Conservation (phyloP, 768 basidiomycete genomes). For the Boletus fagicola region DNA sequence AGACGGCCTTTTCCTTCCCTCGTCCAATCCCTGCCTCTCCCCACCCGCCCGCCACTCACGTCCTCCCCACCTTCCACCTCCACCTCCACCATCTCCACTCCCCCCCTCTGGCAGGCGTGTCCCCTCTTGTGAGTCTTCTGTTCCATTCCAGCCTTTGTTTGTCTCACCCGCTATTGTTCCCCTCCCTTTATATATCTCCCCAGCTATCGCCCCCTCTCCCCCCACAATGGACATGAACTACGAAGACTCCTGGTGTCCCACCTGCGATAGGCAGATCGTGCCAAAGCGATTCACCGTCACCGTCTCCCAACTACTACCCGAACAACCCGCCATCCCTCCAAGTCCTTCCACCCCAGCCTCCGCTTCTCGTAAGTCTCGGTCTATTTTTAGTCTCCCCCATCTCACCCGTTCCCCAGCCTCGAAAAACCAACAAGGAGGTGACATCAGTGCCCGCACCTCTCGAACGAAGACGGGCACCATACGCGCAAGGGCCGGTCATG, state of each 20-base stretch:
- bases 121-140: constrained; percentile 10
- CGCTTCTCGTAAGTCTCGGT: constrained; percentile 36
- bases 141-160: constrained; percentile 6
- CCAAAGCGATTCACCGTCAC: constrained; percentile 68
- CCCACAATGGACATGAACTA: constrained; percentile 38
- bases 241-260: constrained; percentile 79
- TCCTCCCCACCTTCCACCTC: constrained; percentile 10
- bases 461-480: constrained; percentile 37
- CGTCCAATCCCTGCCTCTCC: constrained; percentile 27
- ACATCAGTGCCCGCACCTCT: constrained; percentile 28
- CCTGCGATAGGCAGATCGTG: constrained; percentile 73
- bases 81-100: not conserved
- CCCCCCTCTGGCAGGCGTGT: not conserved
- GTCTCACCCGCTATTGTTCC: constrained; percentile 21
- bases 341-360: constrained; percentile 37
- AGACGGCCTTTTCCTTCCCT: constrained; percentile 30
- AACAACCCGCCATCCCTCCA: constrained; percentile 27
- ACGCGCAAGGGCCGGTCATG: constrained; percentile 49
- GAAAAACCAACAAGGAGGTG: constrained; percentile 29
- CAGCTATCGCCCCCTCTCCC: constrained; percentile 15
- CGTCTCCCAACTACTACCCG: constrained; percentile 29
- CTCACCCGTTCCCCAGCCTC: constrained; percentile 16
- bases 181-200: constrained; percentile 14
- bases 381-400: not conserved
- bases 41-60: constrained; percentile 21